Base-by-base conservation (phyloP, 257 asterid species). In the Lycium barbarum region DNA sequence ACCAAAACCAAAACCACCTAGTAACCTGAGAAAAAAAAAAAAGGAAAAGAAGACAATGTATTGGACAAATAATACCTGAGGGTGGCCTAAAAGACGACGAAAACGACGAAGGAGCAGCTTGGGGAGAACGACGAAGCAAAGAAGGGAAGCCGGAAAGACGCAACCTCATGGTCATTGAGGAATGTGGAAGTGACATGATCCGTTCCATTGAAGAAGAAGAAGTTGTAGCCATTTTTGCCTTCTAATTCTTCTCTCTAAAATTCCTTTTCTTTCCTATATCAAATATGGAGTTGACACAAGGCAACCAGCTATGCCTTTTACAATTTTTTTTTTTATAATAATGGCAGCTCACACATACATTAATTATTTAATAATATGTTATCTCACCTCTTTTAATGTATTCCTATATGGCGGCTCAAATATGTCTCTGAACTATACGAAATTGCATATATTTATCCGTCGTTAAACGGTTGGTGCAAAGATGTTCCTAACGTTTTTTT, bases 161-260 rank as follows among this genome's bases (percentile, higher is more conserved):
- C 26, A 78, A 78, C 9, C 15, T 26, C 82, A 78, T 53, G 65
- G 47, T 26, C 82, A 26, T 51, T 1, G 65, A 78, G 47, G 65
- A 26, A 78, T 53, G 65, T 0, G 65, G 45, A 53, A 78, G 65
- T 78, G 82, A 53, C 33, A 26, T 3, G 15, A 78, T 78, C 65
- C 47, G 26, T 14, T 26, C 65, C 65, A 78, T 53, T 78, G 82
- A 51, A 26, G 63, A 15, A 72, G 80, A 73, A 47, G 33, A 78
- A 78, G 26, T 62, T 53, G 49, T 14, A 13, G 65, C 82, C 82
- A 78, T 78, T 26, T 14, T 78, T 3, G 15, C 10, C 45, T 5
- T 51, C 8, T 53, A 51, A 14, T 26, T 78, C 3, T 53, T 53
- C 65, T 78, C 65, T 26, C 65, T 14, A 13, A 17, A 26, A 12